A percentile compares a stretch with the other conserved stretches of the same genome.
Evolutionary conservation across 2,329 filamentous ascomycete genomes (phyloP).

Genomic region (Cryphonectria naterciae): DNA sequence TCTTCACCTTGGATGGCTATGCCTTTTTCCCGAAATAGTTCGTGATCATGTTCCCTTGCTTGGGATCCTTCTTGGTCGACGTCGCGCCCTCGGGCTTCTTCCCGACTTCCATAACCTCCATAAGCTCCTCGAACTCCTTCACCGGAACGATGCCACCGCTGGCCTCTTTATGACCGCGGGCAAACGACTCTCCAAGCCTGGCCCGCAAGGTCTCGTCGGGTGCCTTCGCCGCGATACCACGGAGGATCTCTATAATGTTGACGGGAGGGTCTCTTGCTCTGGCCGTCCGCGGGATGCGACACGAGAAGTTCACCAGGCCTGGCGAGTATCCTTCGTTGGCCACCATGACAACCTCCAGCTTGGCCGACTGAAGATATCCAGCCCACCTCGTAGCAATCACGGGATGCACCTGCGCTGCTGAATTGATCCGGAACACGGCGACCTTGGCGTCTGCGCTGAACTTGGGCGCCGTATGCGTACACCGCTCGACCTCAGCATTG

Average conservation of each 20-base stretch:
- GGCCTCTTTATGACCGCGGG: slow-evolving; percentile 68
- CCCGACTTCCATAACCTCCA: slow-evolving; percentile 61
- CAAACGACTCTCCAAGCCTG: slow-evolving; percentile 65
- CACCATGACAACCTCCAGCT: slow-evolving; percentile 66
- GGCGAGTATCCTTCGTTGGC: slow-evolving; percentile 69
- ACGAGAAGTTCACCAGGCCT: slow-evolving; percentile 69
- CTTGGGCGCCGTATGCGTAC: slow-evolving; percentile 64
- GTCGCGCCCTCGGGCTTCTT: slow-evolving; percentile 49
- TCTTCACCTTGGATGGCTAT: background rate
- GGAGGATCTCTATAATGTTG: slow-evolving; percentile 64
- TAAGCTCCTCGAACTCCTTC: slow-evolving; percentile 68
- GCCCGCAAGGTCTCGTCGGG: slow-evolving; percentile 45
- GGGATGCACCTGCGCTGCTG: slow-evolving; percentile 65
- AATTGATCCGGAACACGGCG: slow-evolving; percentile 65
- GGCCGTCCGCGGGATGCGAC: slow-evolving; percentile 62
- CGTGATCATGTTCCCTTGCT: slow-evolving; percentile 58
- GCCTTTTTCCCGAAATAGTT: slow-evolving; percentile 56
- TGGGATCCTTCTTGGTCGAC: slow-evolving; percentile 36
- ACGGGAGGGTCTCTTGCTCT: slow-evolving; percentile 57
- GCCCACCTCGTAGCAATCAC: slow-evolving; percentile 71
- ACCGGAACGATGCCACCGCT: slow-evolving; percentile 66
- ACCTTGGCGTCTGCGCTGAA: slow-evolving; percentile 66
- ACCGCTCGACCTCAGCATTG: slow-evolving; percentile 62
- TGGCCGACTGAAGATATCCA: slow-evolving; percentile 59
- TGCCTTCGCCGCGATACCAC: slow-evolving; percentile 51